Percentiles rank a stretch among this genome's conserved stretches.
Evolutionary conservation across 352 stramenopile genomes (phyloP).

Genomic region (Phytophthora tubulina): DNA sequence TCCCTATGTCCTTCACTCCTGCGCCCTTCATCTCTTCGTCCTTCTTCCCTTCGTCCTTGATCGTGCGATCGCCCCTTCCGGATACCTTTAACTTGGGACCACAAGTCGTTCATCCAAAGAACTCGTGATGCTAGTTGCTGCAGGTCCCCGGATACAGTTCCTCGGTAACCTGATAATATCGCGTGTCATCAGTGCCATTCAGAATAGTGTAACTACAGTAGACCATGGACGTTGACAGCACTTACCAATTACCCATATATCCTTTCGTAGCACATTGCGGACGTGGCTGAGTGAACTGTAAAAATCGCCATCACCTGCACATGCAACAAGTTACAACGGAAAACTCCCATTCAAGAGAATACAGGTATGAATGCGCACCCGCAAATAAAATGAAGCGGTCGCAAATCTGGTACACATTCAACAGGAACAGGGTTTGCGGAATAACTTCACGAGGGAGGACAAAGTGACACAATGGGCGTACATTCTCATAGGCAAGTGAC

Average conservation of each 20-base stretch:
- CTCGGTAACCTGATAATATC: constrained; percentile 61
- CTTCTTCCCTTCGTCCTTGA: constrained; percentile 22
- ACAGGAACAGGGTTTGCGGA: constrained; percentile 12
- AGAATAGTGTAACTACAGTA: neutral
- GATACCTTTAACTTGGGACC: constrained; percentile 51
- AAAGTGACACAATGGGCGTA: constrained; percentile 31
- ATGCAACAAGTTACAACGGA: constrained; percentile 4
- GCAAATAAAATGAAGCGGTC: constrained; percentile 87
- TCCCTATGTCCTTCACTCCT: neutral
- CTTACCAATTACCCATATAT: constrained; percentile 88
- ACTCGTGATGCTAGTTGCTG: constrained; percentile 82
- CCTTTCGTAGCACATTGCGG: constrained; percentile 84
- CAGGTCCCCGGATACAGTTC: constrained; percentile 78
- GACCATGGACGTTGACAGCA: neutral
- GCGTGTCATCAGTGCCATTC: neutral
- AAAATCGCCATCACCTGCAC: constrained; percentile 84
- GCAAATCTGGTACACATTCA: constrained; percentile 61
- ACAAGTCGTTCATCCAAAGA: constrained; percentile 81
- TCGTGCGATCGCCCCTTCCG: constrained; percentile 17
- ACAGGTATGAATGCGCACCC: constrained; percentile 43
- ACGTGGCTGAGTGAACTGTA: constrained; percentile 88
- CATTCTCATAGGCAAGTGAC: constrained; percentile 87
- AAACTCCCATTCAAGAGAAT: neutral
- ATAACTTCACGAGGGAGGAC: constrained; percentile 6
- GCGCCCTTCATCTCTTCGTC: constrained; percentile 22